Percentiles rank a stretch among this genome's conserved stretches.
These are phyloP conservation scores for Penicillium crystallinum DNA, from an alignment of 495 filamentous ascomycete species.

Conservation along the genomic window DNA sequence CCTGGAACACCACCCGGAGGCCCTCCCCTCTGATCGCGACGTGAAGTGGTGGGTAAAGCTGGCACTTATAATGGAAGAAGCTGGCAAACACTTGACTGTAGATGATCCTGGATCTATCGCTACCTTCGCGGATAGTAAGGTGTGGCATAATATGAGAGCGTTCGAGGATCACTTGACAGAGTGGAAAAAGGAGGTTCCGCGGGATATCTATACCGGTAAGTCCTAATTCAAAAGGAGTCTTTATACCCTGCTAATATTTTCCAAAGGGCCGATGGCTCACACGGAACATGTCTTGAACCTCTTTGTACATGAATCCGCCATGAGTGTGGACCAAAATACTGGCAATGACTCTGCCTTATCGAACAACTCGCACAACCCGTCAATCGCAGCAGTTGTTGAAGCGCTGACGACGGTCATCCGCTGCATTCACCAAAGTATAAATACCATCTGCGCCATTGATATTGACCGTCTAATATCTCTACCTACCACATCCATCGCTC, in stretches of 20 bases:
- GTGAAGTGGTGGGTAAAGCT: constrained; percentile 73
- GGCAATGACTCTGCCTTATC: constrained; percentile 14
- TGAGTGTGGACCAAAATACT: constrained; percentile 59
- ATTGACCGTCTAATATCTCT: constrained; percentile 59
- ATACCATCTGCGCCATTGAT: constrained; percentile 59
- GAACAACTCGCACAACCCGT: constrained; percentile 30
- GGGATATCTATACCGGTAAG: constrained; percentile 36
- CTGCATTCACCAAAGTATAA: constrained; percentile 69
- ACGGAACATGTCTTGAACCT: constrained; percentile 53
- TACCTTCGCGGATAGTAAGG: constrained; percentile 67
- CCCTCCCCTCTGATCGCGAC: constrained; percentile 64
- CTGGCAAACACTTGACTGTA: constrained; percentile 67
- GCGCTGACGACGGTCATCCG: constrained; percentile 67
- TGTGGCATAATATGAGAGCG: constrained; percentile 65
- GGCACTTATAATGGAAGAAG: constrained; percentile 76
- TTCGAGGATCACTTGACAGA: constrained; percentile 73
- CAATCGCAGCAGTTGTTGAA: constrained; percentile 61
- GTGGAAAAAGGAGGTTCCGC: constrained; percentile 54
- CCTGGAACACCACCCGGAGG: constrained; percentile 65
- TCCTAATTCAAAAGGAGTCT: background rate
- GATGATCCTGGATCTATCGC: constrained; percentile 63
- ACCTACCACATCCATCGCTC: constrained; percentile 72
- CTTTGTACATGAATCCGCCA: constrained; percentile 82
- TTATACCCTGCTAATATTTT: constrained; percentile 4
- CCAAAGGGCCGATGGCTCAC: constrained; percentile 24